phyloP scores from a whole-genome alignment of 768 basidiomycete genomes.

The Termitomyces sp. region DNA sequence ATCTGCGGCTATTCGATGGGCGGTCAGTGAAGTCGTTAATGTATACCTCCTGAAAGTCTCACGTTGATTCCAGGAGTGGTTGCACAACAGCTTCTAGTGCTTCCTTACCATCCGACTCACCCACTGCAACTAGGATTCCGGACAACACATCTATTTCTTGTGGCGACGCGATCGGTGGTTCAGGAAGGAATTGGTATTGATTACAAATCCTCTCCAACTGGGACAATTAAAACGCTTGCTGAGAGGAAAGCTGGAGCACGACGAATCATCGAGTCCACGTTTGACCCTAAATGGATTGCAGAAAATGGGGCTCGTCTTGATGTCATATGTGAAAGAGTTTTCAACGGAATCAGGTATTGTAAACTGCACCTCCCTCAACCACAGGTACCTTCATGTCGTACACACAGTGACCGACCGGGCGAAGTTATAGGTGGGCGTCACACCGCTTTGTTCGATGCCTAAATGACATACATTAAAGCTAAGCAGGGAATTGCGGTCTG shows the following conservation, averaged over 20 bases:
- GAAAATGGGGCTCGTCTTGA: conserved; percentile 20
- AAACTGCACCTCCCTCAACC: neutral
- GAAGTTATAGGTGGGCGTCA: conserved; percentile 21
- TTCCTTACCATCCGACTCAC: conserved; percentile 31
- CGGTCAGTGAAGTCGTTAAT: conserved; percentile 24
- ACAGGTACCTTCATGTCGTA: neutral
- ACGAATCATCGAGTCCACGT: conserved; percentile 17
- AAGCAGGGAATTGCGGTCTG: conserved; percentile 25
- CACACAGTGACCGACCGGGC: conserved; percentile 19
- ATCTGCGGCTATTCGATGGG: conserved; percentile 51
- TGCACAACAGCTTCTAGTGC: conserved; percentile 38
- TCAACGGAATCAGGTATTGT: conserved; percentile 14
- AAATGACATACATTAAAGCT: conserved; percentile 9
- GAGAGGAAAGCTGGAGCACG: conserved; percentile 21
- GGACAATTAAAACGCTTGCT: conserved; percentile 19
- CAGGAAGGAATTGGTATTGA: conserved; percentile 17
- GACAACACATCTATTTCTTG: conserved; percentile 36
- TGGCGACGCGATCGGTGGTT: conserved; percentile 28
- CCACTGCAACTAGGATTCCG: conserved; percentile 34
- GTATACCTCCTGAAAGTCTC: neutral
- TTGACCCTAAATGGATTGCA: conserved; percentile 25
- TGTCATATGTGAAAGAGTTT: conserved; percentile 16
- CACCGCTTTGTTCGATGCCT: neutral
- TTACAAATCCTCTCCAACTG: conserved; percentile 18
- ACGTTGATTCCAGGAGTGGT: conserved; percentile 27